Base-by-base conservation (phyloP, 2,329 filamentous ascomycete species). In the Sphaerulina musiva region DNA sequence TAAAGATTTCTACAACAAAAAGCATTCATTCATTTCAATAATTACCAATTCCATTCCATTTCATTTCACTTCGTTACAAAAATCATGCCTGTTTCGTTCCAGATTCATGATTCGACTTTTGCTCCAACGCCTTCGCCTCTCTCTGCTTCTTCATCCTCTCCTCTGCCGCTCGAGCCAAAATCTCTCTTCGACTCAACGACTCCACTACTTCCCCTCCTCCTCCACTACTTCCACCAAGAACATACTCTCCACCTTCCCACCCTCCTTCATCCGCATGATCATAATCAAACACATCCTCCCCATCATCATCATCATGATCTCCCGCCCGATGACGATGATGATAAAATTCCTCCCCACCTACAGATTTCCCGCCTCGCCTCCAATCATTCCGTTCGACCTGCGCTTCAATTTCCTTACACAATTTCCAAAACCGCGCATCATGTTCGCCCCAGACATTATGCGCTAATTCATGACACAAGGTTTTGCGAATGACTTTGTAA, bases 401-500 rank as follows among this genome's bases (percentile, higher is more conserved):
- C 48, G 79, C 78, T 76, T 97, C 91, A 65, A 96, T 95, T 74
- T 86, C 80, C 62, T 84, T 84, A 62, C 88, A 95, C 64, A 98
- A 70, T 50, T 89, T 81, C 92, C 93, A 97, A 67, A 98, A 98
- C 45, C 87, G 75, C 14, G 82, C 77, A 70, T 97, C 90, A 70
- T 98, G 93, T 0, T 86, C 82, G 0, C 86, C 78, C 72, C 86
- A 85, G 8, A 95, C 88, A 64, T 95, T 96, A 71, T 98, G 93
- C 61, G 91, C 86, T 14, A 98, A 77, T 74, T 98, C 93, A 73
- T 98, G 93, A 68, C 92, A 97, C 10, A 98, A 76, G 44, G 93
- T 97, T 63, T 87, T 88, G 48, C 93, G 81, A 46, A 98, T 95
- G 0, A 86, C 91, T 64, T 86, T 85, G 73, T 97, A 98, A 68